Percentiles rank a stretch among this genome's conserved stretches.
phyloP scores from a whole-genome alignment of 257 asterid species.

The Jacaranda copaia region DNA sequence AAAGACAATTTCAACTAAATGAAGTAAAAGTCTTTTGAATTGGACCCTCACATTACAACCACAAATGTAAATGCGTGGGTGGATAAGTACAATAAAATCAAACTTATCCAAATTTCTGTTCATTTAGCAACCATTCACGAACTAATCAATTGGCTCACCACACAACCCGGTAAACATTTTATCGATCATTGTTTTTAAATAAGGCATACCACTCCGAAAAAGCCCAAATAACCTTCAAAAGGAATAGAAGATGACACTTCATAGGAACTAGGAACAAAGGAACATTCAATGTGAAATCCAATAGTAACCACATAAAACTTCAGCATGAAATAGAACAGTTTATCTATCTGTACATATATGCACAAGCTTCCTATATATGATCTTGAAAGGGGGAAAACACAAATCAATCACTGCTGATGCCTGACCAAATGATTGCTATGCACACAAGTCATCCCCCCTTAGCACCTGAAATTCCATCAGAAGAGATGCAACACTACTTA shows the following conservation, averaged over 20 bases:
- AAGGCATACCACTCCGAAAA: too few species aligned
- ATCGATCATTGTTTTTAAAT: too few species aligned
- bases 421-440: conserved; percentile 28
- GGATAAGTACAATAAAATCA: too few species aligned
- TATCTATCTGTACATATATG: conserved; percentile 47
- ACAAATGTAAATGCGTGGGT: too few species aligned
- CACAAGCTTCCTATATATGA: conserved; percentile 37
- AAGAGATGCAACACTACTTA: neutral
- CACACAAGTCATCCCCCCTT: conserved; percentile 42
- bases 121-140: too few species aligned
- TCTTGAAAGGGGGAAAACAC: conserved; percentile 2
- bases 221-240: neutral
- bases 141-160: too few species aligned
- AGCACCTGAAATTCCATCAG: conserved; percentile 23
- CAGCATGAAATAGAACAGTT: neutral
- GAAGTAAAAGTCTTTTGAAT: too few species aligned
- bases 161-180: too few species aligned
- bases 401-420: conserved; percentile 21
- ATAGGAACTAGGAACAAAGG: neutral
- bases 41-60: too few species aligned
- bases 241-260: neutral
- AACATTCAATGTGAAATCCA: neutral
- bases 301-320: neutral
- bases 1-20: too few species aligned
- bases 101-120: too few species aligned